These are phyloP conservation scores for Crinitomyces ghanaensis DNA, from an alignment of 805 yeast genomes.

Conservation along the genomic window DNA sequence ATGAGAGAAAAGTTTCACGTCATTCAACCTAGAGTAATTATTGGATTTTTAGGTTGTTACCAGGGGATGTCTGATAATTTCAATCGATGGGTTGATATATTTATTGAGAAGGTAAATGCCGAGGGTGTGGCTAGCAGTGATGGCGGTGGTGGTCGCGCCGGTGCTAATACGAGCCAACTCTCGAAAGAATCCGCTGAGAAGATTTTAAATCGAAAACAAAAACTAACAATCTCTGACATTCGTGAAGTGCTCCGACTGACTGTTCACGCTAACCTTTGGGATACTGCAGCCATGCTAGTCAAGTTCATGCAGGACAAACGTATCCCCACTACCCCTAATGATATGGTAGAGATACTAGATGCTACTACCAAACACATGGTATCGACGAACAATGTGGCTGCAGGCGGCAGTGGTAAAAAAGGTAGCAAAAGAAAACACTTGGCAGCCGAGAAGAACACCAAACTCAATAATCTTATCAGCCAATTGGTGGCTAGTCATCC, in stretches of 20 bases:
- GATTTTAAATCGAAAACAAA: constrained; percentile 6
- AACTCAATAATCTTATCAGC: constrained; percentile 7
- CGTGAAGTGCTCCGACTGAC: constrained; percentile 5
- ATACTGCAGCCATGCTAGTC: constrained; percentile 9
- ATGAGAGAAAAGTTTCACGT: constrained; percentile 10
- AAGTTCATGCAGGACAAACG: constrained; percentile 7
- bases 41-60: constrained; percentile 12
- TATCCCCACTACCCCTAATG: constrained; percentile 7
- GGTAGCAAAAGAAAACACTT: neutral
- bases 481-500: constrained; percentile 12
- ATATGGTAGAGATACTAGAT: constrained; percentile 12
- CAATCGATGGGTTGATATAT: constrained; percentile 9
- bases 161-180: constrained; percentile 1
- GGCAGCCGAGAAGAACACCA: constrained; percentile 2
- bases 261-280: constrained; percentile 10
- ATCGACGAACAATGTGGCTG: constrained; percentile 3
- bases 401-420: constrained; percentile 1
- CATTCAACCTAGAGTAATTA: constrained; percentile 13
- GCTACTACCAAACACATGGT: constrained; percentile 10
- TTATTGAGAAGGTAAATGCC: constrained; percentile 4
- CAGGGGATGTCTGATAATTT: constrained; percentile 5
- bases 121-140: no score
- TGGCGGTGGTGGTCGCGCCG: neutral
- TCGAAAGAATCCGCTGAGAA: constrained; percentile 9
- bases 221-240: constrained; percentile 5